Evolutionary conservation across 1,284 basidiomycete species (phyloP).

Genomic region (Ganoderma multipileum): DNA sequence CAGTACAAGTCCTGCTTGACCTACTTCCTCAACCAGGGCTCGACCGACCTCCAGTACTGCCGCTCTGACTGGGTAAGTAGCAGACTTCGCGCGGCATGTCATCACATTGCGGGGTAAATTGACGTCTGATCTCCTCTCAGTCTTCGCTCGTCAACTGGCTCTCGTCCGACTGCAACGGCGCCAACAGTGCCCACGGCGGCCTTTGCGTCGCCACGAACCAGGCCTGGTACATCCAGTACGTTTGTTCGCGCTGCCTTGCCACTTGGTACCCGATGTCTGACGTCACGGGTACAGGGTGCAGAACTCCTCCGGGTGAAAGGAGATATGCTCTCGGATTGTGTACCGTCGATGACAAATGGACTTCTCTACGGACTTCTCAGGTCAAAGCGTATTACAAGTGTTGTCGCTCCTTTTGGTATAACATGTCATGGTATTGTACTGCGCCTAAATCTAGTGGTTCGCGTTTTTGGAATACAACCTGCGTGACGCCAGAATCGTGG

Average conservation of each 20-base stretch:
- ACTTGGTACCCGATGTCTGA: not conserved
- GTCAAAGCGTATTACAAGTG: not conserved
- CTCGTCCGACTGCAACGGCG: slow-evolving; percentile 51
- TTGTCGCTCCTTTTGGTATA: not conserved
- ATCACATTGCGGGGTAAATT: not conserved
- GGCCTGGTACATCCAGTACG: slow-evolving; percentile 53
- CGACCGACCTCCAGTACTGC: slow-evolving; percentile 35
- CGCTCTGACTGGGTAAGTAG: slow-evolving; percentile 39
- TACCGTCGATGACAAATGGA: not conserved
- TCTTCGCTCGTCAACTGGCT: slow-evolving; percentile 48
- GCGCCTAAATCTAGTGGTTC: not conserved
- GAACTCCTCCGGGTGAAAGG: slow-evolving; percentile 25
- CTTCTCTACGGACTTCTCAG: not conserved
- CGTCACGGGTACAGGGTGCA: not conserved
- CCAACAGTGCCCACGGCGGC: slow-evolving; percentile 57
- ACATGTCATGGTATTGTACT: not conserved
- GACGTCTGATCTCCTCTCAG: slow-evolving; percentile 31
- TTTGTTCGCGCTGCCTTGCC: slow-evolving; percentile 1
- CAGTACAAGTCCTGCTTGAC: slow-evolving; percentile 36
- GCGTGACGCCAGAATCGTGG: not conserved
- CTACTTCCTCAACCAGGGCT: slow-evolving; percentile 39
- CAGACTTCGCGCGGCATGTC: not conserved
- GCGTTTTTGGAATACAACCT: not conserved
- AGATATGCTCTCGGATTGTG: not conserved
- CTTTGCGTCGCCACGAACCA: slow-evolving; percentile 53